Conservation (phyloP, 345 rosid genomes). For the Litchi chinensis region DNA sequence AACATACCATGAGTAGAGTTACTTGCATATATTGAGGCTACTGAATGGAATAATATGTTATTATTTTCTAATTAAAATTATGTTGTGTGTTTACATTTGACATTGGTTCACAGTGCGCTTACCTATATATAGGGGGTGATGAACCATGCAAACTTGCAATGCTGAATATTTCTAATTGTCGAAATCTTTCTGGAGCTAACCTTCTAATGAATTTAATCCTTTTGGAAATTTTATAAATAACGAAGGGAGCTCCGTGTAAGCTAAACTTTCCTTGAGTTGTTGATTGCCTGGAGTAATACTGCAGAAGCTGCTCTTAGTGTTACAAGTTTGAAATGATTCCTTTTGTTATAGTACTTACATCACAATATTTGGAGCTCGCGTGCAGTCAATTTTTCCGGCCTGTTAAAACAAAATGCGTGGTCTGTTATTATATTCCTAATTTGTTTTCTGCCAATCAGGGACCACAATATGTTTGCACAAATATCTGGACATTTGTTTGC, state of each 20-base stretch:
- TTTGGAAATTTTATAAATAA: neutral
- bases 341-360: neutral
- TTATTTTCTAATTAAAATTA: neutral
- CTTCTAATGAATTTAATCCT: neutral
- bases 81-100: neutral
- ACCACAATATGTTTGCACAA: slow-evolving; percentile 96
- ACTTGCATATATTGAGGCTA: neutral
- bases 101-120: neutral
- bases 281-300: neutral
- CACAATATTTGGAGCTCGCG: neutral
- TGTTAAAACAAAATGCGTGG: neutral
- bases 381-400: neutral
- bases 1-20: neutral
- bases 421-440: slow-evolving; percentile 16
- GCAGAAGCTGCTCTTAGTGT: neutral
- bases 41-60: neutral
- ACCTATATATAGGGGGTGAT: neutral
- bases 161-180: neutral
- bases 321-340: neutral
- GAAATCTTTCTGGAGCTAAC: neutral
- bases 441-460: slow-evolving; percentile 59
- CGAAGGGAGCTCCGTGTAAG: neutral
- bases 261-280: neutral
- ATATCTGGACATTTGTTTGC: slow-evolving; percentile 96
- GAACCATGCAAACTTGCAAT: neutral